These are phyloP conservation scores for Astrothelium subdiscretum DNA, from an alignment of 495 filamentous ascomycete genomes.

Conservation along the genomic window DNA sequence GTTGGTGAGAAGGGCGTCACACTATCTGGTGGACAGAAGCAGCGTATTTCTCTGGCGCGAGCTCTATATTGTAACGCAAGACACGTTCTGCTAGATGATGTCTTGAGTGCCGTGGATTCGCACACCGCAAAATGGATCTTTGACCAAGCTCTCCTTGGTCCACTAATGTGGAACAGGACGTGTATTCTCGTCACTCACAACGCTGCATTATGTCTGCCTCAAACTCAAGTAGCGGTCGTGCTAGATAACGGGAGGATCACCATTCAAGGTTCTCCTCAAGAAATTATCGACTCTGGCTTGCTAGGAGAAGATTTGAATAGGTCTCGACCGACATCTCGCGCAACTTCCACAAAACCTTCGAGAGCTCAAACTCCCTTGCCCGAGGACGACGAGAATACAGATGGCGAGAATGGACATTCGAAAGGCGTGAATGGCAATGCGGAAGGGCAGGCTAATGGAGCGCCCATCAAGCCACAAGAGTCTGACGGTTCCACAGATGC, in stretches of 20 bases:
- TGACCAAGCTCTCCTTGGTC: conserved; percentile 78
- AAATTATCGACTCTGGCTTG: conserved; percentile 71
- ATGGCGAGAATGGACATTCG: conserved; percentile 10
- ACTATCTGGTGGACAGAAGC: conserved; percentile 94
- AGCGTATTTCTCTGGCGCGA: conserved; percentile 88
- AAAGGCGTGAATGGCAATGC: conserved; percentile 19
- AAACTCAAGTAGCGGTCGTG: conserved; percentile 66
- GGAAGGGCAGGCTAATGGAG: conserved; percentile 29
- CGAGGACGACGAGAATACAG: background rate
- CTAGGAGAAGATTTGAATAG: conserved; percentile 74
- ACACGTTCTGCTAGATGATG: conserved; percentile 89
- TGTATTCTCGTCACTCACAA: conserved; percentile 99
- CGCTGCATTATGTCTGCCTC: conserved; percentile 67
- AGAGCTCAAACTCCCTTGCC: conserved; percentile 45
- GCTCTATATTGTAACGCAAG: conserved; percentile 86
- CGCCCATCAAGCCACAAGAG: conserved; percentile 20
- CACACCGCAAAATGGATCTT: conserved; percentile 99
- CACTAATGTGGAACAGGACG: conserved; percentile 76
- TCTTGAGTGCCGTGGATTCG: conserved; percentile 95
- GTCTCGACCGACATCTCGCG: conserved; percentile 44
- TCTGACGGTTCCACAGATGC: conserved; percentile 30
- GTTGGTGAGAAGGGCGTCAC: conserved; percentile 98
- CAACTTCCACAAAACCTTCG: conserved; percentile 32
- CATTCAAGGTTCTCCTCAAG: conserved; percentile 61
- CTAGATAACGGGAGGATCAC: conserved; percentile 77